Conservation (phyloP, 208 protist genomes). For the Herpetomonas samuelpessoai region DNA sequence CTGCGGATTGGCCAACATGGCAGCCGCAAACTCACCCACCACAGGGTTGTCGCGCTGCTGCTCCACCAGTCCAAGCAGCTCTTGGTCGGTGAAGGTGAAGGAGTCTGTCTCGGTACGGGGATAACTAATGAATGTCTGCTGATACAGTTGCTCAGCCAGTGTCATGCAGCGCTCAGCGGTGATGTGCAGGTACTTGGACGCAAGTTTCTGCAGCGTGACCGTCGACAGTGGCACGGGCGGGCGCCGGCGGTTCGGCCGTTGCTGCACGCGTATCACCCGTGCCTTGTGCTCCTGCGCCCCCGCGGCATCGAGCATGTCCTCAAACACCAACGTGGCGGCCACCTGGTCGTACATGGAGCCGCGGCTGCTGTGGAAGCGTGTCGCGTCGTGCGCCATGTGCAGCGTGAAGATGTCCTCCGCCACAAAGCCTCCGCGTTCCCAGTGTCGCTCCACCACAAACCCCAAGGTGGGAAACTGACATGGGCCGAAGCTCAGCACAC, state of each 20-base stretch:
- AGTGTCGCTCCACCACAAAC: slow-evolving; percentile 90
- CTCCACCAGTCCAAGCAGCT: slow-evolving; percentile 78
- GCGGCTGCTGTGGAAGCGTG: slow-evolving; percentile 56
- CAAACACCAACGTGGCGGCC: slow-evolving; percentile 62
- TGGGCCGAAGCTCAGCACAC: slow-evolving; percentile 91
- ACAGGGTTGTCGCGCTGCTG: slow-evolving; percentile 61
- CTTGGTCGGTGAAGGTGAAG: slow-evolving; percentile 88
- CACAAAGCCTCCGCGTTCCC: slow-evolving; percentile 85
- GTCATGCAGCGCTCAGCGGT: slow-evolving; percentile 95
- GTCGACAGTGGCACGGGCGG: slow-evolving; percentile 96
- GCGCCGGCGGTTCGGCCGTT: slow-evolving; percentile 62
- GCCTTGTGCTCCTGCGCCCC: slow-evolving; percentile 32
- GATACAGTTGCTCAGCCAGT: slow-evolving; percentile 91
- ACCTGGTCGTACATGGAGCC: slow-evolving; percentile 73
- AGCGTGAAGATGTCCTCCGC: slow-evolving; percentile 75
- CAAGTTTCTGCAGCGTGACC: slow-evolving; percentile 97
- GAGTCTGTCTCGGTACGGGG: slow-evolving; percentile 98
- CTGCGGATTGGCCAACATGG: slow-evolving; percentile 47
- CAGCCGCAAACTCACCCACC: slow-evolving; percentile 50
- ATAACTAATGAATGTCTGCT: slow-evolving; percentile 94
- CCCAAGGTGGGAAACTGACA: slow-evolving; percentile 96
- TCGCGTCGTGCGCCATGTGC: slow-evolving; percentile 49
- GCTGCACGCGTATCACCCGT: slow-evolving; percentile 58
- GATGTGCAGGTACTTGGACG: slow-evolving; percentile 91
- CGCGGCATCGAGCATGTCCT: slow-evolving; percentile 60